phyloP scores from a whole-genome alignment of 139 green algal genomes.

The Penium margaritaceum region DNA sequence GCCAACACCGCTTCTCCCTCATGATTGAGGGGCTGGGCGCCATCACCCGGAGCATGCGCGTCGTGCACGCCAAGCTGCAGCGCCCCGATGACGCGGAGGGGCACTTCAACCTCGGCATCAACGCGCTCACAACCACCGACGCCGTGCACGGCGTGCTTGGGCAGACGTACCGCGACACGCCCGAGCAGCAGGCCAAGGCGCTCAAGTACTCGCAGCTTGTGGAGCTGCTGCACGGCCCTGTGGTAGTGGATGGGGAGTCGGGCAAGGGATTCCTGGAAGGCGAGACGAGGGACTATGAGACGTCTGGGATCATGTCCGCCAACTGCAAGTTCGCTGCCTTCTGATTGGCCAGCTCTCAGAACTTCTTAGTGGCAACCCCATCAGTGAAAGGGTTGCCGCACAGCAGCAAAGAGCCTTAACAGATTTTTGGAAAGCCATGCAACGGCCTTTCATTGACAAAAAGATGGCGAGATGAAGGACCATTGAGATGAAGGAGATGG shows the following conservation, averaged over 20 bases:
- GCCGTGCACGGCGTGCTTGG: slow-evolving; percentile 30
- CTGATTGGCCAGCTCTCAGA: no score
- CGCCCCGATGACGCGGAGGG: not conserved
- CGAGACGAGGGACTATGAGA: not conserved
- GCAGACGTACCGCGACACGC: slow-evolving; percentile 27
- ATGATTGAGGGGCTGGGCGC: not conserved
- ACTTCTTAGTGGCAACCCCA: no score
- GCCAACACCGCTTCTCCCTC: no score
- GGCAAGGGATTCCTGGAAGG: slow-evolving; percentile 11
- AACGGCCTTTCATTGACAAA: no score
- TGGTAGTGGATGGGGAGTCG: not conserved
- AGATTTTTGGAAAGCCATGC: no score
- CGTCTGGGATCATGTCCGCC: no score
- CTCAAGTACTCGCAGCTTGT: not conserved
- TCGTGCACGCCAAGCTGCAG: slow-evolving; percentile 3
- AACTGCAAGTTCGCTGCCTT: no score
- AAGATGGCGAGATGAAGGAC: no score
- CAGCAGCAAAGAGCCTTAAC: no score
- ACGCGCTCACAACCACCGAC: not conserved
- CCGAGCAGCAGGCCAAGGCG: not conserved
- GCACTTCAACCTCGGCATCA: slow-evolving; percentile 10
- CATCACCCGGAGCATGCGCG: not conserved
- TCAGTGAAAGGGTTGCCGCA: no score
- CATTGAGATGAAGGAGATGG: no score
- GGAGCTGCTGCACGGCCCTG: not conserved